A percentile compares a stretch with the other conserved stretches of the same genome.
phyloP scores from a whole-genome alignment of 2,329 filamentous ascomycete genomes.

The Talaromyces sp. region DNA sequence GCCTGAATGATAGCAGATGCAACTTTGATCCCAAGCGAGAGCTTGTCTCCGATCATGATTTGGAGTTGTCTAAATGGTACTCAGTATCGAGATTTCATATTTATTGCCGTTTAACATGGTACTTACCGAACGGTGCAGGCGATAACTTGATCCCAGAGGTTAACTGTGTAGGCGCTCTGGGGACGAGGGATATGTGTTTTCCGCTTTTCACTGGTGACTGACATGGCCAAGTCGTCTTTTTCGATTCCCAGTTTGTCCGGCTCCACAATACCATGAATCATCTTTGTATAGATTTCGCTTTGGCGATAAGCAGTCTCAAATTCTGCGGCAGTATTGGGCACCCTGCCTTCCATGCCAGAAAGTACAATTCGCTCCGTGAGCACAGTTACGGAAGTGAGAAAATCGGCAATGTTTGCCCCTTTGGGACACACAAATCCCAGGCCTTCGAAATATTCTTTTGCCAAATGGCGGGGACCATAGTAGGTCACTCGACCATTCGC shows the following conservation, averaged over 20 bases:
- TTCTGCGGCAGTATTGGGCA: slow-evolving; percentile 29
- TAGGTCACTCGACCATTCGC: slow-evolving; percentile 60
- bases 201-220: slow-evolving; percentile 25
- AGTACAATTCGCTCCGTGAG: slow-evolving; percentile 41
- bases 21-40: slow-evolving; percentile 45
- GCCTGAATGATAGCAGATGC: slow-evolving; percentile 33
- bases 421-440: slow-evolving; percentile 58
- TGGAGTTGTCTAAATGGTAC: slow-evolving; percentile 41
- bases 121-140: slow-evolving; percentile 39
- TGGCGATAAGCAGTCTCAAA: slow-evolving; percentile 48
- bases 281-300: slow-evolving; percentile 45
- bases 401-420: slow-evolving; percentile 61
- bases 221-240: slow-evolving; percentile 22
- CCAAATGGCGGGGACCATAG: slow-evolving; percentile 55
- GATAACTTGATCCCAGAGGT: slow-evolving; percentile 35
- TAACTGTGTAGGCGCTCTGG: slow-evolving; percentile 26
- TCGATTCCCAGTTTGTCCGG: slow-evolving; percentile 25
- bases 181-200: slow-evolving; percentile 26
- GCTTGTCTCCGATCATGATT: slow-evolving; percentile 48
- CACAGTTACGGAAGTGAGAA: slow-evolving; percentile 59
- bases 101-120: background rate
- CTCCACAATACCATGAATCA: slow-evolving; percentile 42
- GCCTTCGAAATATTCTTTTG: slow-evolving; percentile 57
- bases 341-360: slow-evolving; percentile 23
- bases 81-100: background rate